Percentiles rank a stretch among this genome's conserved stretches.
These are phyloP conservation scores for Fraxinus baroniana DNA, from an alignment of 305 asterid genomes.

Conservation along the genomic window DNA sequence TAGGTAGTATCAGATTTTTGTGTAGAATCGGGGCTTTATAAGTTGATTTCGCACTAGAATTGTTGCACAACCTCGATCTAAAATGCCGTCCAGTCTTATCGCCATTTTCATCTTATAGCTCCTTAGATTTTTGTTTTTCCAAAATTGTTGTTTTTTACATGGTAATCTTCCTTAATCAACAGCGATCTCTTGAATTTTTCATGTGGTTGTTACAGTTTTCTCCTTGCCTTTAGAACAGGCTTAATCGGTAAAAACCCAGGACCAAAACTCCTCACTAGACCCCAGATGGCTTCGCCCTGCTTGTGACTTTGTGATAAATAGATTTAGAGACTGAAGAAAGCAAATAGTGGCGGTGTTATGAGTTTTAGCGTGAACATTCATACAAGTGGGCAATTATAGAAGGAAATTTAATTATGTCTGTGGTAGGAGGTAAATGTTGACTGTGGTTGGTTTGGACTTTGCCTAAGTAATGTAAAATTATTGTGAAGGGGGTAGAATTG, in stretches of 20 bases:
- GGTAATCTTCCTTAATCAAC: background rate
- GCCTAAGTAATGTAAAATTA: background rate
- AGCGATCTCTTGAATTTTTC: background rate
- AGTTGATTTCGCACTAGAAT: background rate
- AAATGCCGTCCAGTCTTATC: background rate
- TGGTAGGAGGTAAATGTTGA: background rate
- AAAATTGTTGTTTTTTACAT: background rate
- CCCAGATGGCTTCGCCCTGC: background rate
- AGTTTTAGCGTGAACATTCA: background rate
- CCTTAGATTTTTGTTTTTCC: background rate
- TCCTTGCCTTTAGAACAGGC: background rate
- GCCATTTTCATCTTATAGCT: background rate
- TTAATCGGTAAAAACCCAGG: background rate
- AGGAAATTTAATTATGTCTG: background rate
- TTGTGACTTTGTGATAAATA: background rate
- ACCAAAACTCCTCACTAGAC: background rate
- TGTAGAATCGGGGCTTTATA: background rate
- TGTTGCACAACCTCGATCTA: background rate
- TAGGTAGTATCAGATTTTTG: background rate
- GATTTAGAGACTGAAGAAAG: background rate
- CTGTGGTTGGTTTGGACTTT: background rate
- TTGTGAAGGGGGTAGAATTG: background rate
- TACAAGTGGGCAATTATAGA: background rate
- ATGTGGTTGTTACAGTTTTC: background rate
- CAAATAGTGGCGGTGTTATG: background rate